Percentiles rank a stretch among this genome's conserved stretches.
Evolutionary conservation across 306 rosid species (phyloP).

Genomic region (Cucurbita maxima): DNA sequence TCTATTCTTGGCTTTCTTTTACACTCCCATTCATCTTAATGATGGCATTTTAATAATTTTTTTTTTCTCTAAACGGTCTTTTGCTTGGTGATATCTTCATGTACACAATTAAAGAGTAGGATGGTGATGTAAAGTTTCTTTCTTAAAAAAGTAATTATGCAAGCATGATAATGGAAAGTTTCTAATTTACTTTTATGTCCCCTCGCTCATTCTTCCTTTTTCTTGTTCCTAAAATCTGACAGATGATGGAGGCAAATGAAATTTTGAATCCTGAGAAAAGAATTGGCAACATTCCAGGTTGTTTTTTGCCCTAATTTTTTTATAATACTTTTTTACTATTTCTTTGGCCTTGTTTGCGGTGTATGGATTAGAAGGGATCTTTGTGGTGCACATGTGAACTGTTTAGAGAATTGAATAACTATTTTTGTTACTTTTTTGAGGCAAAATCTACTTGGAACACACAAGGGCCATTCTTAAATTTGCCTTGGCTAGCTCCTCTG

Average conservation of each 20-base stretch:
- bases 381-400: neutral
- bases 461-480: neutral
- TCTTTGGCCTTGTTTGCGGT: neutral
- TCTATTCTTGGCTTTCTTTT: neutral
- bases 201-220: neutral
- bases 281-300: conserved; percentile 78
- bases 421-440: neutral
- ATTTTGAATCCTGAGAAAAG: conserved; percentile 38
- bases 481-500: neutral
- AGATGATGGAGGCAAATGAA: conserved; percentile 56
- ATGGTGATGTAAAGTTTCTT: neutral
- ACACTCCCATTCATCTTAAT: neutral
- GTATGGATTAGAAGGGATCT: neutral
- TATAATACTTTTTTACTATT: neutral
- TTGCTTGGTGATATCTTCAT: neutral
- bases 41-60: neutral
- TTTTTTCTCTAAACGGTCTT: neutral
- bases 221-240: conserved; percentile 16
- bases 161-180: neutral
- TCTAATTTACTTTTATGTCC: neutral
- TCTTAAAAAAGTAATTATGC: neutral
- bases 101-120: neutral
- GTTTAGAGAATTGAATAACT: neutral
- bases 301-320: neutral
- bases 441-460: neutral